phyloP scores from a whole-genome alignment of 192 early-diverging fungal species.

The Podila epigama region DNA sequence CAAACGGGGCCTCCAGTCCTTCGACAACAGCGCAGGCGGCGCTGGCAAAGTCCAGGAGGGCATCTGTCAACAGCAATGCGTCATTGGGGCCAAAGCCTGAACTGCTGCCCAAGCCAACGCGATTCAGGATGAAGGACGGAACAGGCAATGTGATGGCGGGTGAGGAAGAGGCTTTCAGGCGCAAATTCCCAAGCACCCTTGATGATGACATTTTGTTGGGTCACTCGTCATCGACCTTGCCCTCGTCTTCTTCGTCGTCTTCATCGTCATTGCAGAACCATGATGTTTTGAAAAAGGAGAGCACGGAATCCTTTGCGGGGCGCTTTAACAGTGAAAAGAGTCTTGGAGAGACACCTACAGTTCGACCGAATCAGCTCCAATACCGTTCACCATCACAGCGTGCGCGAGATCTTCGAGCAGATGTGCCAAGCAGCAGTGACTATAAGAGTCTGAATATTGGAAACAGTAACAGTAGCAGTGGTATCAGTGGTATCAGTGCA shows the following conservation, averaged over 20 bases:
- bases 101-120: constrained; percentile 42
- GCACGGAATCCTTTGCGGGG: background rate
- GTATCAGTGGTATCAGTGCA: too few relatives aligned
- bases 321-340: too few relatives aligned
- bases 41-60: background rate
- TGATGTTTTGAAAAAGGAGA: background rate
- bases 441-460: background rate
- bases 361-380: background rate
- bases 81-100: constrained; percentile 44
- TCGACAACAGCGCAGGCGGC: background rate
- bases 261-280: background rate
- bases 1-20: background rate
- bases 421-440: background rate
- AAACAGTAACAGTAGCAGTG: too few relatives aligned
- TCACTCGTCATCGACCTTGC: background rate
- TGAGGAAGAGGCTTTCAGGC: constrained; percentile 38
- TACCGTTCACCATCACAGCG: constrained; percentile 30
- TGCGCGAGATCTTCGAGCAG: background rate
- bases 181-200: constrained; percentile 31
- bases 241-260: background rate
- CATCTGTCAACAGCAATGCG: constrained; percentile 9
- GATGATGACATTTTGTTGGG: constrained; percentile 17
- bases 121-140: constrained; percentile 48
- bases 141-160: constrained; percentile 16
- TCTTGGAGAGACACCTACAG: background rate